Base-by-base conservation (phyloP, 345 rosid species). In the Citrus mangshanensis region DNA sequence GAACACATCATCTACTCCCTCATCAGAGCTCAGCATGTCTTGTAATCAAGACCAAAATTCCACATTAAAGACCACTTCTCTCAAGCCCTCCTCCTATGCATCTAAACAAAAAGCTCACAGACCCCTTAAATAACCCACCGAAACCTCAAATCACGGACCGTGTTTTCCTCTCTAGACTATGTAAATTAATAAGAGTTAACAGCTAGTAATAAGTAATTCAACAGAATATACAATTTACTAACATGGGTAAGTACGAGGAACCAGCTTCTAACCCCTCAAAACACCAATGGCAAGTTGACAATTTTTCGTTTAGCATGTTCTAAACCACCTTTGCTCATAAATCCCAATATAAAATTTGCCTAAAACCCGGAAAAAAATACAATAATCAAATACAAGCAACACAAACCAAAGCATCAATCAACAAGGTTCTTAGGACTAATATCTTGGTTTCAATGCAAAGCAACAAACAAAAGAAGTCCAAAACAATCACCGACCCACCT, bases 401-500 rank as follows among this genome's bases (percentile, higher is more conserved):
- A 73, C 42, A 63, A 80, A 66, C 63, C 86, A 79, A 81, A 76
- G 81, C 78, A 76, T 16, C 74, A 63, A 54, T 54, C 58, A 54
- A 54, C 58, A 54, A 34, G 58, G 54, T 71, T 64, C 61, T 68
- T 55, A 65, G 73, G 34, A 79, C 68, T 59, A 37, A 32, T 84
- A 89, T 91, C 91, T 93, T 80, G 89, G 88, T 81, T 88, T 90
- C 85, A 67, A 81, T 82, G 88, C 89, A 83, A 91, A 88, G 93
- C 85, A 87, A 82, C 73, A 63, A 76, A 62, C 54, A 78, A 56
- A 37, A 77, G 22, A 54, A 54, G 14, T 55, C 76, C 76, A 78
- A 87, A 74, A 75, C 77, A 51, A 73, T 68, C 79, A 84, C 94
- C 92, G 92, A 90, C 91, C 86, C 78, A 85, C 88, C 91, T 40